These are phyloP conservation scores for Coemansia furcata DNA, from an alignment of 192 early-diverging fungal genomes.

Conservation along the genomic window DNA sequence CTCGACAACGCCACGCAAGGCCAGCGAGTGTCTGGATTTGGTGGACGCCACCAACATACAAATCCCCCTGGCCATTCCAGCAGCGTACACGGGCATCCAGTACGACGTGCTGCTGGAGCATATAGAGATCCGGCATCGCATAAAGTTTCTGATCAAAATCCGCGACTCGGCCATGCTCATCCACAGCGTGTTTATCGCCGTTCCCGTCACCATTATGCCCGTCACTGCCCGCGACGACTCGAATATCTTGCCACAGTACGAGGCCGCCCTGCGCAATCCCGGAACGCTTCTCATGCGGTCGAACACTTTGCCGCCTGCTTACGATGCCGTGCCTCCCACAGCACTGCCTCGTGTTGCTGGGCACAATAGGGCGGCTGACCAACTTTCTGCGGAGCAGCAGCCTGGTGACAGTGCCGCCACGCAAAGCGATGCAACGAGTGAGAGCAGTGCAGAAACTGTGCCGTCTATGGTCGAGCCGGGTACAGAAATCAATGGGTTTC, in stretches of 20 bases:
- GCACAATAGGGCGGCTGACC: neutral
- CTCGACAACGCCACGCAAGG: conserved; percentile 8
- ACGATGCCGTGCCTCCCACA: conserved; percentile 14
- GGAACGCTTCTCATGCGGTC: conserved; percentile 43
- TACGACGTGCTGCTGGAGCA: conserved; percentile 44
- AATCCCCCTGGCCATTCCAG: conserved; percentile 33
- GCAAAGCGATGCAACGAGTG: neutral
- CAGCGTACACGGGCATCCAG: conserved; percentile 34
- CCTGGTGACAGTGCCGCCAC: neutral
- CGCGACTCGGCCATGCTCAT: conserved; percentile 28
- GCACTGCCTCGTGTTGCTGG: neutral
- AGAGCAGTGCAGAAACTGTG: neutral
- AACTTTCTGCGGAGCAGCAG: neutral
- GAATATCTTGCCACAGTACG: conserved; percentile 44
- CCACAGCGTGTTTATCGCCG: conserved; percentile 51
- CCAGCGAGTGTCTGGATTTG: conserved; percentile 30
- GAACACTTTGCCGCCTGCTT: conserved; percentile 39
- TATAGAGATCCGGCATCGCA: conserved; percentile 48
- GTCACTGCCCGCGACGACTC: conserved; percentile 46
- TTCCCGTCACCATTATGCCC: conserved; percentile 50
- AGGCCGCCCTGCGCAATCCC: conserved; percentile 24
- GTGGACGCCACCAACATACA: conserved; percentile 34
- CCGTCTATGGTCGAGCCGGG: conserved; percentile 15
- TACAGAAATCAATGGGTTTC: conserved; percentile 33
- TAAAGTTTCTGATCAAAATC: conserved; percentile 52